These are phyloP conservation scores for Fusarium abutilonis DNA, from an alignment of 2,329 filamentous ascomycete genomes.

Conservation along the genomic window DNA sequence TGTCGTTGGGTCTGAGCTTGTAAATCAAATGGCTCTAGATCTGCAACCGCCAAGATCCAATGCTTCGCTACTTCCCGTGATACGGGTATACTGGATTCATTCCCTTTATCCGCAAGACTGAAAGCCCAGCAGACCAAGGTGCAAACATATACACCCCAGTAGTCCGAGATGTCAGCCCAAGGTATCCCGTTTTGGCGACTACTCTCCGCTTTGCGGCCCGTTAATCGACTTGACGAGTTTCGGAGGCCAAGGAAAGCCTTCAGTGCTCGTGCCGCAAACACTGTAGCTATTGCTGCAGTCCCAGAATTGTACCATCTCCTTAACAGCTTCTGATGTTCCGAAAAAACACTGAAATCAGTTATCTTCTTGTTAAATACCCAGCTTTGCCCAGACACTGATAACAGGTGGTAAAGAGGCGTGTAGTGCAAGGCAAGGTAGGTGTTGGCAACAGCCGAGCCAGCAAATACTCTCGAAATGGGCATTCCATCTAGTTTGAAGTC, in stretches of 20 bases:
- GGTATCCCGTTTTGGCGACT: conserved; percentile 20
- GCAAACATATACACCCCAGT: conserved; percentile 67
- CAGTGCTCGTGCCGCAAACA: conserved; percentile 64
- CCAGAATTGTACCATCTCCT: conserved; percentile 58
- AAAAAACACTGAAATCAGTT: conserved; percentile 54
- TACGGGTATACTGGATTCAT: conserved; percentile 30
- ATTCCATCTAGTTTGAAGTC: conserved; percentile 40
- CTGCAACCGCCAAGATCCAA: conserved; percentile 56
- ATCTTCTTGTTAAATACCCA: conserved; percentile 68
- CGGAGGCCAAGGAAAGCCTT: conserved; percentile 54
- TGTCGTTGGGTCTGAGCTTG: conserved; percentile 52
- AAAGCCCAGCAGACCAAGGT: conserved; percentile 69
- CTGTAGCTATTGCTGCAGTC: conserved; percentile 57
- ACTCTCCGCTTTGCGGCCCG: conserved; percentile 9
- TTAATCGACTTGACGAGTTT: background rate
- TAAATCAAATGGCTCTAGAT: conserved; percentile 53
- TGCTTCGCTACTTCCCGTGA: conserved; percentile 46
- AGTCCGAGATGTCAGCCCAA: conserved; percentile 58
- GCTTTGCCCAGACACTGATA: conserved; percentile 67
- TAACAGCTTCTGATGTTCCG: conserved; percentile 59
- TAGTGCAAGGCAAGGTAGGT: conserved; percentile 67
- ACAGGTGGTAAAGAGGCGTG: conserved; percentile 66
- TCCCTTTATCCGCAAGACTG: conserved; percentile 49
- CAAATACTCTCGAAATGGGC: conserved; percentile 55
- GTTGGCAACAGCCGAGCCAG: conserved; percentile 57